A percentile compares a stretch with the other conserved stretches of the same genome.
Conservation (phyloP, 1,284 basidiomycete genomes). For the Caloboletus inedulis region DNA sequence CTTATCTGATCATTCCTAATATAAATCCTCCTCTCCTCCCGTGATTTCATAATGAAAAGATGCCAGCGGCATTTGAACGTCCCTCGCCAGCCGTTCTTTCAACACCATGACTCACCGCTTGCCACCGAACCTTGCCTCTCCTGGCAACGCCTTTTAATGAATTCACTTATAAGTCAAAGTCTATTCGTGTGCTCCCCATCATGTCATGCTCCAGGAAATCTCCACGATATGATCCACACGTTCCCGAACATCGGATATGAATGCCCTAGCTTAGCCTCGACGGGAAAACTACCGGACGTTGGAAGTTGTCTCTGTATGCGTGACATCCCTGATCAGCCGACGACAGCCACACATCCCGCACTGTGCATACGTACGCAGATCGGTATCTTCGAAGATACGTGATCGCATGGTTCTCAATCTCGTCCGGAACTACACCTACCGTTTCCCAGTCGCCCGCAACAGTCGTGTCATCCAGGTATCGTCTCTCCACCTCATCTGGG, state of each 20-base stretch:
- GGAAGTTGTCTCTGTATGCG: slow-evolving; percentile 48
- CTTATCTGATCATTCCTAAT: slow-evolving; percentile 29
- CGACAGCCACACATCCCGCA: slow-evolving; percentile 9
- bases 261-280: slow-evolving; percentile 23
- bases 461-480: slow-evolving; percentile 83
- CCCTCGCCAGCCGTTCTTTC: slow-evolving; percentile 10
- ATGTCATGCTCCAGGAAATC: slow-evolving; percentile 16
- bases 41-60: slow-evolving; percentile 19
- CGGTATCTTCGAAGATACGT: slow-evolving; percentile 90
- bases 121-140: slow-evolving; percentile 17
- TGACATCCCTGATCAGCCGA: slow-evolving; percentile 14
- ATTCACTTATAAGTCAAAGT: slow-evolving; percentile 22
- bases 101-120: slow-evolving; percentile 19
- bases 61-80: slow-evolving; percentile 29
- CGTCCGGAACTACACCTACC: slow-evolving; percentile 71
- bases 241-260: slow-evolving; percentile 27
- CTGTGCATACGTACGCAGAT: slow-evolving; percentile 58
- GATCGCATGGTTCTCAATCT: slow-evolving; percentile 89
- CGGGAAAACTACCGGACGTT: slow-evolving; percentile 52
- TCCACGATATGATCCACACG: slow-evolving; percentile 21
- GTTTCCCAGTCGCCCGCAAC: slow-evolving; percentile 62
- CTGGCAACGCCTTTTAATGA: slow-evolving; percentile 31
- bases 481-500: slow-evolving; percentile 88
- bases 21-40: slow-evolving; percentile 27
- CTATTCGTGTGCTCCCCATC: slow-evolving; percentile 23